Evolutionary conservation across 139 green algal species (phyloP), one percentile per base, ranked within the genome.

Genomic region (Ulvella scutata): DNA sequence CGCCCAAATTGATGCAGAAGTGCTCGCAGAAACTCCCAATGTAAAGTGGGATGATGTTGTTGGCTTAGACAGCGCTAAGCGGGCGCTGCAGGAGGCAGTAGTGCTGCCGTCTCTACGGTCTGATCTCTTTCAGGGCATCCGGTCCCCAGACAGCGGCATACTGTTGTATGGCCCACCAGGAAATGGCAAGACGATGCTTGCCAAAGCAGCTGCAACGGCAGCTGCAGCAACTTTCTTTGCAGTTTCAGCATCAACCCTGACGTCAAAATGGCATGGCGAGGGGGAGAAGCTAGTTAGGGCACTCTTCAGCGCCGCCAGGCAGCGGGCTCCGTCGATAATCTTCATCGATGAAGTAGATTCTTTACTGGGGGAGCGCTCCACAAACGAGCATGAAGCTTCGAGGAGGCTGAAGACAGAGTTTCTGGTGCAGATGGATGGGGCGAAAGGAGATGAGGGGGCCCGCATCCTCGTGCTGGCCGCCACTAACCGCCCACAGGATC

Each of bases 371-470:
- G 62, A 74, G 33, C 62, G 72, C 4, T 82, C 82, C 3, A 77
- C 80, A 29, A 81, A 79, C 7, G 94, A 99, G 84, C 90, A 98
- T 79, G 94, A 99, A 76, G 90, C 91, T n/a, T 92, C 84, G 31
- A 80, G 94, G 61, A 87, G 94, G 28, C 84, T 98, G 29, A 97
- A 98, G 79, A 98, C 94, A 2, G 94, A 98, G 83, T 94, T 98
- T 76, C 86, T 98, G 40, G 90, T 98, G 62, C 90, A 97, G 79
- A 95, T 97, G 88, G 90, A 94, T 73, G 43, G 38, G 72, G 33
- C 77, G 67, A 9, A 28, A 7, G 76, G 72, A n/a, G 75, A 75
- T 3, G 75, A 74, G 67, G 62, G 76, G 35, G 38, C 38, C 10
- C 76, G 43, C 4, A 76, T 86, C 26, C 74, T 86, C 44, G 81